Conservation (phyloP, 2,329 filamentous ascomycete genomes). For the Penicillium expansum region DNA sequence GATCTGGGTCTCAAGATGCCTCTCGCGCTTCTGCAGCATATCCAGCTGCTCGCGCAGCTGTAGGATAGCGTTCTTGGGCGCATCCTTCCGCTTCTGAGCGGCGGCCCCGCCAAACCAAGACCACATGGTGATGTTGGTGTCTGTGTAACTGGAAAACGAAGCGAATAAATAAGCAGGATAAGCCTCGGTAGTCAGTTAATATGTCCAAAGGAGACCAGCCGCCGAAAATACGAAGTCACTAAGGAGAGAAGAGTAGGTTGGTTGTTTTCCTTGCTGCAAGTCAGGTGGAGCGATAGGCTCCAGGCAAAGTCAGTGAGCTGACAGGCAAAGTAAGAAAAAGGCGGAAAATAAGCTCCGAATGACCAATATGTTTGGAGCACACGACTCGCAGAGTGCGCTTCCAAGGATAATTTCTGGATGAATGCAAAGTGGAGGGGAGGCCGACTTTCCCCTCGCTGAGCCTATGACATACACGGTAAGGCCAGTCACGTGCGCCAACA, state of each 20-base stretch:
- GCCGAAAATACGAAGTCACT: constrained; percentile 4
- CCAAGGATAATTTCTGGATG: constrained; percentile 9
- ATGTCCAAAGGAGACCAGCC: constrained; percentile 5
- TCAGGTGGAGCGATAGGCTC: constrained; percentile 22
- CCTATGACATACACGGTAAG: constrained; percentile 40
- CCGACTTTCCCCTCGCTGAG: constrained; percentile 32
- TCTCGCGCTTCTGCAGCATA: constrained; percentile 96
- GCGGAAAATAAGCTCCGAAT: not conserved
- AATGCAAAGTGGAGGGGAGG: constrained; percentile 23
- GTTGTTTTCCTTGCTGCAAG: constrained; percentile 14
- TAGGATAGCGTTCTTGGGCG: constrained; percentile 94
- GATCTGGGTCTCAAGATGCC: constrained; percentile 86
- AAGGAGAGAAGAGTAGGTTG: constrained; percentile 8
- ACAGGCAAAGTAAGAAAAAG: not conserved
- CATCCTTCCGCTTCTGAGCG: constrained; percentile 84
- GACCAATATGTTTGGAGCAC: not conserved
- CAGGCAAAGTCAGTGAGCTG: constrained; percentile 6
- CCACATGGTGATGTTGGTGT: constrained; percentile 54
- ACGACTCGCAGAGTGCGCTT: not conserved
- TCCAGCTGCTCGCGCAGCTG: constrained; percentile 83
- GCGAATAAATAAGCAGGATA: not conserved
- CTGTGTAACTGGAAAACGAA: not conserved
- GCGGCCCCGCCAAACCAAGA: constrained; percentile 87
- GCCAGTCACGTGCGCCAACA: constrained; percentile 32
- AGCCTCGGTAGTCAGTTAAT: not conserved